Percentiles rank a stretch among this genome's conserved stretches.
These are phyloP conservation scores for Madurella fahalii DNA, from an alignment of 2,329 filamentous ascomycete genomes.

Conservation along the genomic window DNA sequence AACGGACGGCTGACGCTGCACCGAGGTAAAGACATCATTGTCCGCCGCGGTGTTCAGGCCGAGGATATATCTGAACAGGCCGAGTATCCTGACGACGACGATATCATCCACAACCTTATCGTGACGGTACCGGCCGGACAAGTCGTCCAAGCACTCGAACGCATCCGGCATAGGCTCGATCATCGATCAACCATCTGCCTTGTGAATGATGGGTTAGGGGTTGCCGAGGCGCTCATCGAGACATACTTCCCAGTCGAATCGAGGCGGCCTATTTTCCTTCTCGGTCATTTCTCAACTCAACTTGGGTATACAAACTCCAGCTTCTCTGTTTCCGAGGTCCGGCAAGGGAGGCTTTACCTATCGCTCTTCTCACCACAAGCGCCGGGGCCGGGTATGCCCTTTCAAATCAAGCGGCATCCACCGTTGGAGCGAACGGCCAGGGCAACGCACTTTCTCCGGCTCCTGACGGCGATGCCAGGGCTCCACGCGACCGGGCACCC, in stretches of 20 bases:
- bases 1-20: constrained; percentile 22
- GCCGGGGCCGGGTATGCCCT: neutral
- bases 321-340: constrained; percentile 38
- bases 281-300: constrained; percentile 57
- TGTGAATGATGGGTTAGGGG: constrained; percentile 58
- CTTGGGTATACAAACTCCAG: constrained; percentile 39
- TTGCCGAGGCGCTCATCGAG: constrained; percentile 72
- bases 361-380: constrained; percentile 26
- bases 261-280: constrained; percentile 68
- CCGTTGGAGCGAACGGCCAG: constrained; percentile 25
- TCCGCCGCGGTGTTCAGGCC: constrained; percentile 20
- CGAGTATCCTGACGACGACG: neutral
- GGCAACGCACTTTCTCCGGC: constrained; percentile 56
- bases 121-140: constrained; percentile 30
- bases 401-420: constrained; percentile 20
- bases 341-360: constrained; percentile 33
- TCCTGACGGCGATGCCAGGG: constrained; percentile 57
- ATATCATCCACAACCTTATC: constrained; percentile 27
- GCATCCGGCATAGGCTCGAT: constrained; percentile 31
- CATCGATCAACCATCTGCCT: constrained; percentile 34
- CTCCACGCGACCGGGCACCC: constrained; percentile 58
- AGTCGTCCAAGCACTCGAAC: constrained; percentile 25
- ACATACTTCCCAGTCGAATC: constrained; percentile 63
- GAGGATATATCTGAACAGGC: constrained; percentile 19
- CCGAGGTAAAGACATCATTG: constrained; percentile 14